Evolutionary conservation across 163 green algal species (phyloP), one percentile per base, ranked within the genome.

Genomic region (Chlorella variabilis): DNA sequence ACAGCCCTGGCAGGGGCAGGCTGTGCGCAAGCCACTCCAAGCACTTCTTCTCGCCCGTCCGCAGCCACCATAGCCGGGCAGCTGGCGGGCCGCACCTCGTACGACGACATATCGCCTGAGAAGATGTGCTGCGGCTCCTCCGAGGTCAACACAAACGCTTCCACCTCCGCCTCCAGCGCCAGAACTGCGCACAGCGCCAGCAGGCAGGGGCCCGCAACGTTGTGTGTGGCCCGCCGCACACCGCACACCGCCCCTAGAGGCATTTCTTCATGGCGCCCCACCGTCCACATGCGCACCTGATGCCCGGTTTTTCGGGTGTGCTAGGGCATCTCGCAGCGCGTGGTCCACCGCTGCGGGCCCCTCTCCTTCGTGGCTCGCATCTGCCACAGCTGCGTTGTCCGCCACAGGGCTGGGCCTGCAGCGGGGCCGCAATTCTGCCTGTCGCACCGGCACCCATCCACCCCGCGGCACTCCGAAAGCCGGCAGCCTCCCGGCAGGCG

Each of bases 101-200:
- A 91, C 3, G 80, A 83, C 31, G 81, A 83, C 67, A 91, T 81
- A 20, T 89, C 81, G 2, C 71, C 61, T 3, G 45, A 51, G n/a
- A 91, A 91, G 0, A 84, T 42, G 11, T 85, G 62, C 58, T 87
- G 61, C 31, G 65, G 51, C 41, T 83, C 62, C 1, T 73, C 42
- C 5, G 71, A 79, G 23, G 78, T 65, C 23, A 70, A 23, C 31
- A 90, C 80, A 75, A 91, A 91, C 17, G 27, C 70, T 21, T 86
- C 79, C 3, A 91, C 81, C 63, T 91, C 85, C 4, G 68, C 65
- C 65, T 91, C 87, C 61, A 90, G 80, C 4, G 61, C 56, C n/a
- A 90, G 62, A 21, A 91, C 87, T 90, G 85, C 65, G 61, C 25
- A 34, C 23, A 63, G 70, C 9, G 17, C 76, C 29, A 31, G 63